These are phyloP conservation scores for Sambucus nigra DNA, from an alignment of 129 eudicot genomes.

Conservation along the genomic window DNA sequence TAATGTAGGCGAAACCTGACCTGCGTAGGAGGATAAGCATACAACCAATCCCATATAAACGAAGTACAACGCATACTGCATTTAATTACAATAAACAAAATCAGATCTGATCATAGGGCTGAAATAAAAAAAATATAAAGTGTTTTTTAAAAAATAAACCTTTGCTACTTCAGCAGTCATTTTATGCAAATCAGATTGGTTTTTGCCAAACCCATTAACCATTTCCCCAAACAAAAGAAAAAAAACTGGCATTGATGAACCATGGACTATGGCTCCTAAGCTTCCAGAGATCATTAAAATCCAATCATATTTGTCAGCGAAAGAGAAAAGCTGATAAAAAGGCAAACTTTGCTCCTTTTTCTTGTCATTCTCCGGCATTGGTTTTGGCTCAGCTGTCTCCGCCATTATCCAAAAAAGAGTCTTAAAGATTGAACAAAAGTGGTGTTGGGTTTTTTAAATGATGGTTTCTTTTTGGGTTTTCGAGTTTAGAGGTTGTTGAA, in stretches of 20 bases:
- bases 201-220: slow-evolving; percentile 95
- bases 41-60: slow-evolving; percentile 88
- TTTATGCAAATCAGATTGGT: slow-evolving; percentile 68
- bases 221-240: slow-evolving; percentile 84
- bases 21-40: slow-evolving; percentile 92
- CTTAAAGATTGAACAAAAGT: background rate
- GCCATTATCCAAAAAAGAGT: slow-evolving; percentile 30
- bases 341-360: slow-evolving; percentile 89
- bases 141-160: slow-evolving; percentile 25
- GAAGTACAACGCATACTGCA: slow-evolving; percentile 98
- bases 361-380: slow-evolving; percentile 75
- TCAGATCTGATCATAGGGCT: slow-evolving; percentile 21
- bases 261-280: slow-evolving; percentile 84
- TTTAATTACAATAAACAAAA: slow-evolving; percentile 4
- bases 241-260: slow-evolving; percentile 96
- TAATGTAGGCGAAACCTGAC: slow-evolving; percentile 21
- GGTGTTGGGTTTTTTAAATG: background rate
- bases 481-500: slow-evolving; percentile 6
- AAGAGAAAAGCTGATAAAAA: slow-evolving; percentile 73
- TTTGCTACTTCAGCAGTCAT: slow-evolving; percentile 91
- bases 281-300: slow-evolving; percentile 63
- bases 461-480: background rate
- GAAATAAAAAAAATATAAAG: background rate
- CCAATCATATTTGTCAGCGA: slow-evolving; percentile 70
- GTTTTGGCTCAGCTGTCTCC: slow-evolving; percentile 44